These are phyloP conservation scores for Vicia faba DNA, from an alignment of 306 rosid species.

Conservation along the genomic window DNA sequence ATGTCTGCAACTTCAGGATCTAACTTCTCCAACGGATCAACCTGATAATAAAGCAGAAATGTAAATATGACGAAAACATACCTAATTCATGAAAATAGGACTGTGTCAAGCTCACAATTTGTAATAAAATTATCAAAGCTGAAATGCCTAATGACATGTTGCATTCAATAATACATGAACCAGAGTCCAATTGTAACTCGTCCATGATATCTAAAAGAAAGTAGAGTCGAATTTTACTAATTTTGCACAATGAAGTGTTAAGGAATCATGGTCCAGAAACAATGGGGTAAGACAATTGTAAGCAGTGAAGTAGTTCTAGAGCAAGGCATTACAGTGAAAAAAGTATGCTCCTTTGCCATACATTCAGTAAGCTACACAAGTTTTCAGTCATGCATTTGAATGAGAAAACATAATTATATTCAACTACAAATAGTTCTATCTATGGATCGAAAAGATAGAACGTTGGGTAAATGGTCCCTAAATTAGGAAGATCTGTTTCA, in stretches of 20 bases:
- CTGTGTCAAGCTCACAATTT: conserved; percentile 4
- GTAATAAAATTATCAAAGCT: conserved; percentile 13
- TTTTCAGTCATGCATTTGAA: conserved; percentile 8
- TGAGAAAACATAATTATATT: background rate
- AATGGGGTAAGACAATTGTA: background rate
- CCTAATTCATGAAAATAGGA: conserved; percentile 1
- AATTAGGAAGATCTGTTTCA: no score
- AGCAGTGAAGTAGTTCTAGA: conserved; percentile 9
- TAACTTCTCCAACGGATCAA: conserved; percentile 82
- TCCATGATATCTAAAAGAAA: conserved; percentile 13
- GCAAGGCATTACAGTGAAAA: conserved; percentile 7
- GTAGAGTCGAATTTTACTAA: background rate
- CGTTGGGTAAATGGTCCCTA: no score
- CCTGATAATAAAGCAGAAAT: conserved; percentile 53
- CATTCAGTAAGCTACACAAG: no score
- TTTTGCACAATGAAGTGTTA: conserved; percentile 15
- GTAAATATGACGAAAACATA: conserved; percentile 15
- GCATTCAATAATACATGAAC: conserved; percentile 2
- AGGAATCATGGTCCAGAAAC: conserved; percentile 8
- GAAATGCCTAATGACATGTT: conserved; percentile 10
- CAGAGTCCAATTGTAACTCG: conserved; percentile 1
- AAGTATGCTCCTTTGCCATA: conserved; percentile 1
- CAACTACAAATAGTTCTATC: no score
- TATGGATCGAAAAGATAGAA: no score
- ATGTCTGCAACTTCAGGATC: conserved; percentile 91